Conservation (phyloP, 441 rosid species). For the Euphorbia celastroides region DNA sequence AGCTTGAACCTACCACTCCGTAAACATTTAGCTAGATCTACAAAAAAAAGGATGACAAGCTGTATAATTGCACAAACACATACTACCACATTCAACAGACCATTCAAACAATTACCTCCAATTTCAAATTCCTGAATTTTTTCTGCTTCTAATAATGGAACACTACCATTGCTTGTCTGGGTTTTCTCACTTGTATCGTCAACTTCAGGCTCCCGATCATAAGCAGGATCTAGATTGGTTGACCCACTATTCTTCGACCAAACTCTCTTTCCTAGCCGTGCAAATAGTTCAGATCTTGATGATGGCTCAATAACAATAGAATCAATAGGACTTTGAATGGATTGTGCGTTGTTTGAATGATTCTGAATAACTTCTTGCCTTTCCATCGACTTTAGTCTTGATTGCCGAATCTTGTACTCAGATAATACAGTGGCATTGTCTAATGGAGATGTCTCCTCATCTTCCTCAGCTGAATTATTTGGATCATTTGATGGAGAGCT, state of each 20-base stretch:
- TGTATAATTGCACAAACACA: not conserved
- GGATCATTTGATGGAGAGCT: slow-evolving; percentile 57
- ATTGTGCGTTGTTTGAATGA: slow-evolving; percentile 19
- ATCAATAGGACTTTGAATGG: slow-evolving; percentile 36
- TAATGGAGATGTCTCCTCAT: slow-evolving; percentile 56
- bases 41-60: not conserved
- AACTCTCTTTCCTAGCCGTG: slow-evolving; percentile 50
- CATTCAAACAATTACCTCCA: slow-evolving; percentile 39
- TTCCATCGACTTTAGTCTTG: slow-evolving; percentile 28
- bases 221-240: slow-evolving; percentile 34
- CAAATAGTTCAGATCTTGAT: slow-evolving; percentile 78
- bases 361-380: slow-evolving; percentile 20
- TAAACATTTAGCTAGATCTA: not conserved
- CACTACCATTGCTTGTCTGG: slow-evolving; percentile 43
- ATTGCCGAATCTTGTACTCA: slow-evolving; percentile 32
- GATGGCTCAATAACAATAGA: slow-evolving; percentile 74
- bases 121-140: slow-evolving; percentile 34
- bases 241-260: slow-evolving; percentile 38
- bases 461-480: slow-evolving; percentile 52
- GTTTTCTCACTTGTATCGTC: slow-evolving; percentile 63
- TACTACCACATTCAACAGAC: not conserved
- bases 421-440: slow-evolving; percentile 37
- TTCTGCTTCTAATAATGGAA: slow-evolving; percentile 38
- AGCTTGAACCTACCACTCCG: not conserved
- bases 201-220: slow-evolving; percentile 45